Evolutionary conservation across 2,329 filamentous ascomycete species (phyloP), one percentile per base, ranked within the genome.

Genomic region (Clarireedia hainanense): DNA sequence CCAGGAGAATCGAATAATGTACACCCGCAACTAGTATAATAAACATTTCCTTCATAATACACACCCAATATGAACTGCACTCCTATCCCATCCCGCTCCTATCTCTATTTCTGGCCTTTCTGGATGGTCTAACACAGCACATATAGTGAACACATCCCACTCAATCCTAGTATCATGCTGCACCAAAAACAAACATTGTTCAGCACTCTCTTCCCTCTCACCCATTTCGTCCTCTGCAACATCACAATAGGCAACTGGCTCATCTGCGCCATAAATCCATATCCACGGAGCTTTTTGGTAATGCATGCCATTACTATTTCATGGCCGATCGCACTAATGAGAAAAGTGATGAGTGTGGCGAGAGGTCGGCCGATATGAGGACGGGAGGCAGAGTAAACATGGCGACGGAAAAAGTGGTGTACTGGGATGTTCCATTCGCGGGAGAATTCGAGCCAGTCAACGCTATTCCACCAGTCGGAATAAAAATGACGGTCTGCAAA

Each of bases 271-370:
- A 95, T 68, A 69, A 96, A 95, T 9, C 92, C 94, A 68, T 97
- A 99, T 12, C 94, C 94, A 39, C 94, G 78, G 47, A 97, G 77
- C 75, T 99, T 97, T 77, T 96, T 92, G 26, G 91, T 96, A 69
- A 99, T 97, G 71, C 92, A 97, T 6, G 88, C 91, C 88, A 99
- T 95, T 66, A 99, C 89, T 56, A 99, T 80, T 72, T 99, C 94
- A 69, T 97, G 94, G 15, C 90, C 91, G 23, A 95, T 69, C 37
- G 94, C 89, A 57, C 86, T 91, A 65, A 97, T 87, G 56, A 97
- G 74, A 68, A 99, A 97, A 0, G 94, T 97, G 63, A 96, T 88
- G 59, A 91, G 74, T 26, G 91, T 97, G 26, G 94, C 91, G 56
- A 86, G 77, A 15, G 80, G 78, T 56, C 85, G 83, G 20, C 89